These are phyloP conservation scores for Conringia planisiliqua DNA, from an alignment of 345 rosid genomes.

Conservation along the genomic window DNA sequence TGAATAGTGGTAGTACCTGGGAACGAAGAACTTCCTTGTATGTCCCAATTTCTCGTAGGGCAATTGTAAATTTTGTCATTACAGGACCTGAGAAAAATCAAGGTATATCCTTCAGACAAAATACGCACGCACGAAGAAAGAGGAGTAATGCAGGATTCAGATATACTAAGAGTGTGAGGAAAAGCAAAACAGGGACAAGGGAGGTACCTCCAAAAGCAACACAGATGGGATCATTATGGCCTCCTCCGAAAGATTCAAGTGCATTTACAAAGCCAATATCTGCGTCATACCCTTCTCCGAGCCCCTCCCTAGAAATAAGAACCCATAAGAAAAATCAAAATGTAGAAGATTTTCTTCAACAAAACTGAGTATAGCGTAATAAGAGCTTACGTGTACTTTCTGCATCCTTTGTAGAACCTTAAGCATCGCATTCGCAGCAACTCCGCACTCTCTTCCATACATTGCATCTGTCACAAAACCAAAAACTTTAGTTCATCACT, in stretches of 20 bases:
- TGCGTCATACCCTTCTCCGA: slow-evolving; percentile 62
- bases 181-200: background rate
- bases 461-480: slow-evolving; percentile 45
- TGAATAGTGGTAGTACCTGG: slow-evolving; percentile 47
- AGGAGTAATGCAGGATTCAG: background rate
- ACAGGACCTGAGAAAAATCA: slow-evolving; percentile 48
- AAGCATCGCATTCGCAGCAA: slow-evolving; percentile 50
- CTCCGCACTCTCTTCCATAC: slow-evolving; percentile 64
- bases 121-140: background rate
- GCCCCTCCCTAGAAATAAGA: slow-evolving; percentile 50
- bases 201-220: slow-evolving; percentile 69
- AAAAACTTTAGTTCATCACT: background rate
- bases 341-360: background rate
- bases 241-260: slow-evolving; percentile 71
- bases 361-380: background rate
- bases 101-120: background rate
- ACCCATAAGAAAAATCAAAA: background rate
- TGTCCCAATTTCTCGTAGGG: slow-evolving; percentile 69
- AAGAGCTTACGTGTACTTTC: slow-evolving; percentile 54
- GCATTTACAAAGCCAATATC: slow-evolving; percentile 66
- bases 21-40: slow-evolving; percentile 79
- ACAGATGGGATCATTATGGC: slow-evolving; percentile 64
- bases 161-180: background rate
- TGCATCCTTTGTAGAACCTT: slow-evolving; percentile 62
- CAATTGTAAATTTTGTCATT: slow-evolving; percentile 66